Percentiles rank a stretch among this genome's conserved stretches.
Evolutionary conservation across 768 basidiomycete species (phyloP).

Genomic region (Agaricus sinodeliciosus): DNA sequence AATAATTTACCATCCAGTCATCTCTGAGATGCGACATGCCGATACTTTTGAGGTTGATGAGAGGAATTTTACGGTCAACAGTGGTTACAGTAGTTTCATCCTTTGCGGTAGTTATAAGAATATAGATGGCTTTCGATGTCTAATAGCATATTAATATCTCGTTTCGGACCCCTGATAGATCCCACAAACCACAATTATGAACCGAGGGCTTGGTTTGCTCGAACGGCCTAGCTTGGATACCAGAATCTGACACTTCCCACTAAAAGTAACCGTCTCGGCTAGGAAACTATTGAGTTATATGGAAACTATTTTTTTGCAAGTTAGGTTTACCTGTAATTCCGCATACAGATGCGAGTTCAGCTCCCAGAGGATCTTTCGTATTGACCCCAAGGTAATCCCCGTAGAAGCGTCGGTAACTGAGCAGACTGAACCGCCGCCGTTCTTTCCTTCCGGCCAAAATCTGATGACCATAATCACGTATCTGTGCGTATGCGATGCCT

Average conservation of each 20-base stretch:
- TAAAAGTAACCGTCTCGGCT: constrained; percentile 82
- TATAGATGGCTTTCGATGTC: constrained; percentile 83
- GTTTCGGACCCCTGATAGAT: not conserved
- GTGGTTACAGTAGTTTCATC: constrained; percentile 52
- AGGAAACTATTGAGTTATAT: constrained; percentile 6
- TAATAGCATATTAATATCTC: constrained; percentile 21
- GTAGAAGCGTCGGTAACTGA: constrained; percentile 91
- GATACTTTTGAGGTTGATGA: constrained; percentile 83
- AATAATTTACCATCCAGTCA: constrained; percentile 82
- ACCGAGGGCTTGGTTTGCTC: constrained; percentile 88
- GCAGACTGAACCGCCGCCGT: constrained; percentile 84
- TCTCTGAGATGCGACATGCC: constrained; percentile 86
- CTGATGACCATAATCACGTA: constrained; percentile 93
- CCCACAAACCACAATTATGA: constrained; percentile 73
- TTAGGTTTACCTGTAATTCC: constrained; percentile 59
- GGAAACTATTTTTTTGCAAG: not conserved
- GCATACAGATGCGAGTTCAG: constrained; percentile 66
- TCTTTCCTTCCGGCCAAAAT: constrained; percentile 90
- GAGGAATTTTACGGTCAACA: constrained; percentile 83
- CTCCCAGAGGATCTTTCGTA: constrained; percentile 70
- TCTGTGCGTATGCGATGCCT: constrained; percentile 77
- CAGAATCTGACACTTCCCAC: constrained; percentile 71
- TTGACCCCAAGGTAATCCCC: constrained; percentile 95
- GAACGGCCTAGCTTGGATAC: constrained; percentile 84
- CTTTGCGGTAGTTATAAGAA: constrained; percentile 56